A percentile compares a stretch with the other conserved stretches of the same genome.
phyloP scores from a whole-genome alignment of 495 filamentous ascomycete genomes.

The Sordaria brevicollis region DNA sequence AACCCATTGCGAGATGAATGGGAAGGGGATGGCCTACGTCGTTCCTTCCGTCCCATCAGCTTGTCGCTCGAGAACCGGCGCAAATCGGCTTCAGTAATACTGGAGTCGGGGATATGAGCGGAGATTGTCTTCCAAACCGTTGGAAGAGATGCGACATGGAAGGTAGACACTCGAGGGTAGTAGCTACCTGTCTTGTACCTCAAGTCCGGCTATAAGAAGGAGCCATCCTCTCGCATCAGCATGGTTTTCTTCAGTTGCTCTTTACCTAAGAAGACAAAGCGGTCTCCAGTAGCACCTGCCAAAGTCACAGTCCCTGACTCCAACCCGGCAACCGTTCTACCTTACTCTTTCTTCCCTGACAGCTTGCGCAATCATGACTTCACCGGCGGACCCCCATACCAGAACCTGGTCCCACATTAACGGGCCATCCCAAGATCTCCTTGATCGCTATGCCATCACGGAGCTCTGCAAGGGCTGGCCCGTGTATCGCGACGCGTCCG shows the following conservation, averaged over 20 bases:
- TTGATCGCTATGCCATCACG: constrained; percentile 45
- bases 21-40: neutral
- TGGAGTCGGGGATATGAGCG: neutral
- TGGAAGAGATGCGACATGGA: neutral
- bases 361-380: constrained; percentile 26
- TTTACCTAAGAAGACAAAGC: neutral
- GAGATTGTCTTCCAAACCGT: neutral
- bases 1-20: neutral
- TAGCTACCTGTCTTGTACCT: neutral
- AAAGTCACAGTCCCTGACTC: neutral
- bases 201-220: neutral
- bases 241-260: neutral
- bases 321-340: neutral
- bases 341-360: neutral
- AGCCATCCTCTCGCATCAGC: neutral
- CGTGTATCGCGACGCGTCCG: constrained; percentile 53
- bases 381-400: constrained; percentile 31
- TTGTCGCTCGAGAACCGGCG: neutral
- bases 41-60: neutral
- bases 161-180: neutral
- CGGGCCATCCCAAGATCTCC: constrained; percentile 34
- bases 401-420: constrained; percentile 45
- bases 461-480: constrained; percentile 62
- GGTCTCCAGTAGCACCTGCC: neutral
- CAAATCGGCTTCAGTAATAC: neutral